Evolutionary conservation across 257 asterid genomes (phyloP).

Genomic region (Misopates orontium): DNA sequence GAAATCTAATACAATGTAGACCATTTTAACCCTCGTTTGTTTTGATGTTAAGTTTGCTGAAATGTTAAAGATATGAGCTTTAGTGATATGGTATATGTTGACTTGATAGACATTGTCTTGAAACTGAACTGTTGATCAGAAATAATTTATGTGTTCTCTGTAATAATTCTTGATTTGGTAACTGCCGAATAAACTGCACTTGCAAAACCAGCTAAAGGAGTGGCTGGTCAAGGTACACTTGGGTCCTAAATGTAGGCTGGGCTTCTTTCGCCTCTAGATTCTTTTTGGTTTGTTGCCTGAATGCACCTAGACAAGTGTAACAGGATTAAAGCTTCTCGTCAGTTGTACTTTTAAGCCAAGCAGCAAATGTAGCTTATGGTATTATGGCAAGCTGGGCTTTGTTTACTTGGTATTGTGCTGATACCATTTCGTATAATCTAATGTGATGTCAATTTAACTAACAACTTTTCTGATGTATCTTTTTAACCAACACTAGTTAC

Average conservation of each 20-base stretch:
- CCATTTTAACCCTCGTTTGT: neutral
- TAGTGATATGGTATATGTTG: neutral
- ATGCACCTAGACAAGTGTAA: neutral
- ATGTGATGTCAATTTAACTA: neutral
- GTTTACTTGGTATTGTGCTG: conserved; percentile 18
- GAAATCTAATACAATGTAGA: conserved; percentile 11
- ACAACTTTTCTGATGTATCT: neutral
- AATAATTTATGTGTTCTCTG: conserved; percentile 9
- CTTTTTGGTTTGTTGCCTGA: neutral
- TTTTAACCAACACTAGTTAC: neutral
- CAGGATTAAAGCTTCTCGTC: neutral
- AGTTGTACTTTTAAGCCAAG: neutral
- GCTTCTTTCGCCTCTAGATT: too few relatives aligned
- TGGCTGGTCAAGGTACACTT: too few relatives aligned
- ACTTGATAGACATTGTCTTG: neutral
- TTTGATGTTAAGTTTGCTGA: conserved; percentile 14
- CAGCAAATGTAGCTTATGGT: neutral
- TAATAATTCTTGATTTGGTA: neutral
- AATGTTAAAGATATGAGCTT: conserved; percentile 6
- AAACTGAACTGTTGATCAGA: conserved; percentile 8
- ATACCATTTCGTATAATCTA: neutral
- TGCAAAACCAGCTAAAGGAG: neutral
- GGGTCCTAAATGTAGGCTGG: too few relatives aligned
- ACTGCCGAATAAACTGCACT: neutral
- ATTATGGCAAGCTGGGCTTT: conserved; percentile 1